Percentiles rank a stretch among this genome's conserved stretches.
phyloP scores from a whole-genome alignment of 2,329 filamentous ascomycete genomes.

The Xylariaceae sp. region DNA sequence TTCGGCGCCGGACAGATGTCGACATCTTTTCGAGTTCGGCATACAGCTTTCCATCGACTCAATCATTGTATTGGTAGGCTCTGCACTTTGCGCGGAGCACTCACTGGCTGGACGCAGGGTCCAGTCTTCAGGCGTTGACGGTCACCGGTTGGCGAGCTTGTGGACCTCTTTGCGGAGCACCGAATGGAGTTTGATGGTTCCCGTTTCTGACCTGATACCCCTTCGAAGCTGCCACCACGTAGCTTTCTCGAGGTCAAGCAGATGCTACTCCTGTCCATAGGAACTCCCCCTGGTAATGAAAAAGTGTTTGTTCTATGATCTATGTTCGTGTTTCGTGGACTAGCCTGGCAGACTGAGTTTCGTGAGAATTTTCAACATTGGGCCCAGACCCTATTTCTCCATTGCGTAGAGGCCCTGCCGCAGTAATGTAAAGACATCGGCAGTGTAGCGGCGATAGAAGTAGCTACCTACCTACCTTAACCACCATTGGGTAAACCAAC shows the following conservation, averaged over 20 bases:
- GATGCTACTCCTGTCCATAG: conserved; percentile 24
- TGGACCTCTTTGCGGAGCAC: conserved; percentile 22
- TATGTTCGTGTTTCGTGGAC: neutral
- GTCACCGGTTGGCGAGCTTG: conserved; percentile 24
- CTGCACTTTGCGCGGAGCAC: conserved; percentile 18
- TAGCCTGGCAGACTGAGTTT: too few species aligned
- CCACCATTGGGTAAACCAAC: too few species aligned
- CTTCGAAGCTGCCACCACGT: conserved; percentile 24
- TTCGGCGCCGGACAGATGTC: too few species aligned
- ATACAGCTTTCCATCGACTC: too few species aligned
- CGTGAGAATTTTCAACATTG: too few species aligned
- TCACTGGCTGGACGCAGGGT: conserved; percentile 22
- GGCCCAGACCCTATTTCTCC: too few species aligned
- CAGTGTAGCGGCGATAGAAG: too few species aligned
- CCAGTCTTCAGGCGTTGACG: conserved; percentile 26
- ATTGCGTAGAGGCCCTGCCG: too few species aligned
- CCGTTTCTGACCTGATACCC: conserved; percentile 27
- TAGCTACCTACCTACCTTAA: too few species aligned
- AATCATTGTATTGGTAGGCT: conserved; percentile 29
- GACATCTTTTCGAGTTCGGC: too few species aligned
- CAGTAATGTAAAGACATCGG: too few species aligned
- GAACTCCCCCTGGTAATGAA: conserved; percentile 28
- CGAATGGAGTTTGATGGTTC: conserved; percentile 26
- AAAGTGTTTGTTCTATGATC: conserved; percentile 15
- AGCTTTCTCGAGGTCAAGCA: too few species aligned